phyloP scores from a whole-genome alignment of 306 rosid species.

The Crotalaria pallida region DNA sequence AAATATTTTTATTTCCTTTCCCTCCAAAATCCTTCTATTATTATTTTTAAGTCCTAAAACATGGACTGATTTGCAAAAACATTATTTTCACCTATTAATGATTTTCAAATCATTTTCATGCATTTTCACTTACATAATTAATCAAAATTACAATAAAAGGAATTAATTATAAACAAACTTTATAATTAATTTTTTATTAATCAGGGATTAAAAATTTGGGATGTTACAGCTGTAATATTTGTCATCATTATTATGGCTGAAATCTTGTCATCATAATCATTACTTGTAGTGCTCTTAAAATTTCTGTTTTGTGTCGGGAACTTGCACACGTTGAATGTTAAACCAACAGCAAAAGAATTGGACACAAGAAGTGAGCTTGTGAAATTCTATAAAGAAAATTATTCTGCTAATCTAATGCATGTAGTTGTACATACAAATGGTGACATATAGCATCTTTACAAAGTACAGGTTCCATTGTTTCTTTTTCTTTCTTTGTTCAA shows the following conservation, averaged over 20 bases:
- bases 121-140: too few species aligned
- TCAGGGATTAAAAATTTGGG: too few species aligned
- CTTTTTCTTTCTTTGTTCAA: conserved; percentile 2
- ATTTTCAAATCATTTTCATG: too few species aligned
- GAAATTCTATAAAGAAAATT: conserved; percentile 71
- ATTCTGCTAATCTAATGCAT: conserved; percentile 87
- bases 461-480: neutral
- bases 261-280: conserved; percentile 13
- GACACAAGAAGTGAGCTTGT: conserved; percentile 81
- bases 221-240: conserved; percentile 15
- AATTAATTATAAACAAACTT: too few species aligned
- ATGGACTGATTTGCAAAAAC: too few species aligned
- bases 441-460: conserved; percentile 25
- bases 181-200: too few species aligned
- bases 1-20: too few species aligned
- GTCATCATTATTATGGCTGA: neutral
- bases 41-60: too few species aligned
- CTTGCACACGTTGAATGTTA: conserved; percentile 93
- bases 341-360: conserved; percentile 76
- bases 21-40: too few species aligned
- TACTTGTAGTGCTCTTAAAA: conserved; percentile 8
- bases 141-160: too few species aligned
- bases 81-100: too few species aligned
- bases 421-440: conserved; percentile 81
- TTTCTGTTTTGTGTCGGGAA: conserved; percentile 45